A percentile compares a stretch with the other conserved stretches of the same genome.
Evolutionary conservation across 306 rosid species (phyloP).

Genomic region (Arachis hypogaea): DNA sequence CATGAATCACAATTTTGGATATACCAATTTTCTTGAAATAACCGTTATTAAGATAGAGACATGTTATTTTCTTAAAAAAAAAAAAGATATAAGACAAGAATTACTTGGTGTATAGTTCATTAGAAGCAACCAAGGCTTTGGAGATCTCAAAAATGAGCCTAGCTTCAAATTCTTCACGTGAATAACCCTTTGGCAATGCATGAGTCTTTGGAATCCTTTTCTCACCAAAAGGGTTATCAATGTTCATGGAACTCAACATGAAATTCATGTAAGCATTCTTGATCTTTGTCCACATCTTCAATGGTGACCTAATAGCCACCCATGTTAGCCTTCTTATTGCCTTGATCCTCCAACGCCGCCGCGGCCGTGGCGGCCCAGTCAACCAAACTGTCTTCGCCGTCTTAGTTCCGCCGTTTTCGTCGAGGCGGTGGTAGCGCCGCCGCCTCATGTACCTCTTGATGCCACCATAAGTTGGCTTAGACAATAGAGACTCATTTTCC

Average conservation of each 20-base stretch:
- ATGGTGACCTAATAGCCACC: conserved; percentile 45
- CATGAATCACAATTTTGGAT: too few species aligned
- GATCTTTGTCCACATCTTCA: conserved; percentile 50
- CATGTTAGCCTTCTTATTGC: conserved; percentile 46
- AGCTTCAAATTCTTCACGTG: conserved; percentile 47
- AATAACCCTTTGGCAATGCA: conserved; percentile 19
- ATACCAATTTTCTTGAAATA: too few species aligned
- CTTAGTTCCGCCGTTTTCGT: conserved; percentile 36
- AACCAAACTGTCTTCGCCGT: conserved; percentile 25
- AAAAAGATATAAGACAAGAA: background rate
- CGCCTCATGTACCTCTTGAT: conserved; percentile 44
- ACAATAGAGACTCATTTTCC: conserved; percentile 50
- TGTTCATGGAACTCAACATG: conserved; percentile 45
- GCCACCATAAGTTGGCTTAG: conserved; percentile 39
- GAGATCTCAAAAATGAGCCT: conserved; percentile 65
- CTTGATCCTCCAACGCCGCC: conserved; percentile 48
- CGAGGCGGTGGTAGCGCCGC: conserved; percentile 49
- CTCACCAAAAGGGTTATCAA: conserved; percentile 38
- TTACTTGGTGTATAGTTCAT: conserved; percentile 41
- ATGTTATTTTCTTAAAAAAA: too few species aligned
- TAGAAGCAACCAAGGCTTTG: conserved; percentile 53
- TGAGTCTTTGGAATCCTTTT: conserved; percentile 44
- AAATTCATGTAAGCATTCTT: conserved; percentile 53
- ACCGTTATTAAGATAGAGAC: too few species aligned
- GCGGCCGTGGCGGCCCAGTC: conserved; percentile 25